phyloP scores from a whole-genome alignment of 352 stramenopile species.

The Globisporangium takayamanum region DNA sequence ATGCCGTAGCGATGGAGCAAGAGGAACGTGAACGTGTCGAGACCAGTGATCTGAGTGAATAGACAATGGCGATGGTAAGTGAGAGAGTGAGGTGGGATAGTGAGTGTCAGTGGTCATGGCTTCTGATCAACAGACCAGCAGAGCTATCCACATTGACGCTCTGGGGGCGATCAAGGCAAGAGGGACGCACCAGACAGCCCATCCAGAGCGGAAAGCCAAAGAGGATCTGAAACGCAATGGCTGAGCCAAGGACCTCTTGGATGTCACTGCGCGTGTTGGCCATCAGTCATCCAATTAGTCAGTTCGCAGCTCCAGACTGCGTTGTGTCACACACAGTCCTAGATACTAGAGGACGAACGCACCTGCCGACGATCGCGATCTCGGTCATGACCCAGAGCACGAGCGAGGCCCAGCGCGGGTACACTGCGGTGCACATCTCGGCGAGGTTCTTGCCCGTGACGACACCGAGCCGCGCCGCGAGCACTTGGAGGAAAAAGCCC shows the following conservation, averaged over 20 bases:
- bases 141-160: too few species aligned
- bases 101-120: too few species aligned
- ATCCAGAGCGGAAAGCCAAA: conserved; percentile 88
- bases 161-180: neutral
- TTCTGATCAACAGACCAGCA: too few species aligned
- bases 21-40: conserved; percentile 94
- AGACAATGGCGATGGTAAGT: neutral
- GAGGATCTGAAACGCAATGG: conserved; percentile 89
- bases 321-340: neutral
- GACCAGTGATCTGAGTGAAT: conserved; percentile 52
- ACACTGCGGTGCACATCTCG: conserved; percentile 77
- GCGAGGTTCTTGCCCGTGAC: conserved; percentile 90
- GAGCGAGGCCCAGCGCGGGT: conserved; percentile 68
- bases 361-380: conserved; percentile 81
- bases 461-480: conserved; percentile 90
- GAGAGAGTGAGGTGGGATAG: too few species aligned
- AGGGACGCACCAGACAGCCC: conserved; percentile 61
- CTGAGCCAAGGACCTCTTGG: conserved; percentile 89
- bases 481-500: conserved; percentile 90
- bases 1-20: conserved; percentile 90
- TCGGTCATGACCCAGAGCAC: conserved; percentile 91
- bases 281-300: neutral
- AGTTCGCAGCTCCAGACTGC: neutral
- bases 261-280: conserved; percentile 54
- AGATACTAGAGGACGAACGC: neutral